phyloP scores from a whole-genome alignment of 2,329 filamentous ascomycete genomes.

The Fusarium sp. region DNA sequence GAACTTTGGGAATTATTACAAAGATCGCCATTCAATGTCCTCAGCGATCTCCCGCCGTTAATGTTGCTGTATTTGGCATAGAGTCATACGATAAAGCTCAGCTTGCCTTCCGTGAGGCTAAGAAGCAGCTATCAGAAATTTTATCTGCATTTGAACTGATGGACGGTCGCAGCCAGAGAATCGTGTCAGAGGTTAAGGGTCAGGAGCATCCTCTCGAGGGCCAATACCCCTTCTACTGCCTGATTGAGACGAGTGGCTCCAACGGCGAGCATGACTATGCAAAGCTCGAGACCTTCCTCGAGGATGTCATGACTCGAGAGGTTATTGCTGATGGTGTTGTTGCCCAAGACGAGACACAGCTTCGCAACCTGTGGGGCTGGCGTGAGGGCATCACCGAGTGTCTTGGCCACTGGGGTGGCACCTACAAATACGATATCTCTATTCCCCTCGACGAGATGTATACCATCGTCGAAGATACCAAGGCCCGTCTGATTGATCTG shows the following conservation, averaged over 20 bases:
- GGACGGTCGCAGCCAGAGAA: slow-evolving; percentile 84
- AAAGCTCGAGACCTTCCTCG: slow-evolving; percentile 91
- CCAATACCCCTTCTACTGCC: slow-evolving; percentile 92
- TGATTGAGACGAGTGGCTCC: slow-evolving; percentile 95
- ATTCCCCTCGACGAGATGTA: slow-evolving; percentile 92
- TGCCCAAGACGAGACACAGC: slow-evolving; percentile 93
- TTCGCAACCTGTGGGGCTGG: slow-evolving; percentile 87
- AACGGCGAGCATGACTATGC: slow-evolving; percentile 93
- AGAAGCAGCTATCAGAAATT: slow-evolving; percentile 91
- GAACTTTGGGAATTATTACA: slow-evolving; percentile 94
- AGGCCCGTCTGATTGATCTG: slow-evolving; percentile 76
- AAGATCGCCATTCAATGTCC: slow-evolving; percentile 90
- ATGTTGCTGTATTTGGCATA: slow-evolving; percentile 94
- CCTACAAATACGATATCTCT: slow-evolving; percentile 98
- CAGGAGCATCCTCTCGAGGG: slow-evolving; percentile 85
- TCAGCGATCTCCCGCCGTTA: slow-evolving; percentile 86
- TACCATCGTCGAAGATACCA: slow-evolving; percentile 86
- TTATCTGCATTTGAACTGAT: slow-evolving; percentile 98
- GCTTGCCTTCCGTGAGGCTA: slow-evolving; percentile 87
- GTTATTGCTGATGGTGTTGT: slow-evolving; percentile 91
- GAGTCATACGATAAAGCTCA: slow-evolving; percentile 92
- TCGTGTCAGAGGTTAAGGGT: slow-evolving; percentile 80
- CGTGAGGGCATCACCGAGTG: slow-evolving; percentile 93
- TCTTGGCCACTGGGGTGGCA: slow-evolving; percentile 89
- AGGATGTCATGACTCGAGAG: slow-evolving; percentile 89